Evolutionary conservation across 2,329 filamentous ascomycete genomes (phyloP), one percentile per base, ranked within the genome.

Genomic region (Aciculosporium take): DNA sequence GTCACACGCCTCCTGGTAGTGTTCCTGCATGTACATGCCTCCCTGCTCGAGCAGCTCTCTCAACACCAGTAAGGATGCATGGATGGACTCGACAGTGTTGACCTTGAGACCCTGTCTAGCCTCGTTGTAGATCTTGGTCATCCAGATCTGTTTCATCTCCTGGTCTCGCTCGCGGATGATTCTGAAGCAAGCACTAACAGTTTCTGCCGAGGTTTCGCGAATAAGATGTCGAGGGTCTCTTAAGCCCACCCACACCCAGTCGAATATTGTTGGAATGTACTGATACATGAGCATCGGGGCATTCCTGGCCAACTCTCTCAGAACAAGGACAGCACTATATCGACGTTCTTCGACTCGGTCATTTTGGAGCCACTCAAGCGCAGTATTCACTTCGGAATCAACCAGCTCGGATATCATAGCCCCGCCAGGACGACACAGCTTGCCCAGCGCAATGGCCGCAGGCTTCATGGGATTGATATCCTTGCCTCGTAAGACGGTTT

Each of bases 1-100:
- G 47, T 98, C 91, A 58, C 89, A 96, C 9, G 86, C 81, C 51
- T 94, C 85, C 44, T 81, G 77, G 60, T 96, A 98, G 56, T 88
- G 79, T 30, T 88, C 84, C 54, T 94, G 87, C 91, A 98, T 96
- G 61, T 94, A 98, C 89, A 98, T 98, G 52, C 87, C 88, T 40
- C 91, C 91, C 58, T 94, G 89, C 48, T 91, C 77, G 15, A 98
- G 76, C 37, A 98, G 73, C 63, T 96, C 89, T 59, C 89, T 93
- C 53, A 96, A 72, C 1, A 93, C 87, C 17, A 98, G 71, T 31
- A 98, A 71, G 2, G 89, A 95, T n/a, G 86, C 91, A 57, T 98
- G 93, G 32, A 94, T 81, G 45, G 79, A 82, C 59, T 98, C 91
- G 41, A 93, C 74, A 15, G 85, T 86, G 51, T 79, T 82, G 39